Base-by-base conservation (phyloP, 352 stramenopile species). In the Globisporangium middletonii region DNA sequence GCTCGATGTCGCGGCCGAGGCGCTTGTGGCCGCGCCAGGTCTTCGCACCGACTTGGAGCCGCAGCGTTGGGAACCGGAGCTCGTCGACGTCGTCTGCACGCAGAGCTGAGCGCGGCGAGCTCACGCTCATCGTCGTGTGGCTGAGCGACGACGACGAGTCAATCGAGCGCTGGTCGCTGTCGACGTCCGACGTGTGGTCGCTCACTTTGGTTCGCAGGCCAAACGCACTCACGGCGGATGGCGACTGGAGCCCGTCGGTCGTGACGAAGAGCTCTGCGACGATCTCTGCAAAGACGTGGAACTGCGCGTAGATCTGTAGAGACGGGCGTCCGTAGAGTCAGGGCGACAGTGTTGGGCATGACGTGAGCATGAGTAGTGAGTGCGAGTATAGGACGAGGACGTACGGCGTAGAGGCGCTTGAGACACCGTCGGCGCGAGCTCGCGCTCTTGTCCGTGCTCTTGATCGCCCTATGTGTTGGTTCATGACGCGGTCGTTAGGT, bases 231-330 rank as follows among this genome's bases (percentile, higher is more conserved):
- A 33, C 23, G 15, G 26, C 44, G 23, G 13, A 46, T 37, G 12
- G 23, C 30, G 63, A 41, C 42, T 84, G 69, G 19, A 68, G 72
- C 15, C 71, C 65, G 30, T 86, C 64, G 0, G 64, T 75, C 8
- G 67, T 67, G 23, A 89, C 85, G 56, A 81, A 84, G 38, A 92
- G 77, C 35, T 89, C 82, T 0, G 79, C 79, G 13, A 89, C 46
- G 28, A 85, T 60, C 38, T 92, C 82, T 0, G 73, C 69, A 41
- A 89, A 92, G 23, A 86, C 43, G 50, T 89, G 74, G 48, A 92
- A 92, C 53, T 92, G 82, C 4, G 89, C 50, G 79, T 77, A 92
- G 43, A 89, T 88, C 81, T 91, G 57, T 16, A 9, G 33, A 9
- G 33, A 38, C 33, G 23, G 23, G 23, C 23, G 23, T 23, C 23